phyloP scores from a whole-genome alignment of 2,329 filamentous ascomycete genomes.

The Cercospora sojina region DNA sequence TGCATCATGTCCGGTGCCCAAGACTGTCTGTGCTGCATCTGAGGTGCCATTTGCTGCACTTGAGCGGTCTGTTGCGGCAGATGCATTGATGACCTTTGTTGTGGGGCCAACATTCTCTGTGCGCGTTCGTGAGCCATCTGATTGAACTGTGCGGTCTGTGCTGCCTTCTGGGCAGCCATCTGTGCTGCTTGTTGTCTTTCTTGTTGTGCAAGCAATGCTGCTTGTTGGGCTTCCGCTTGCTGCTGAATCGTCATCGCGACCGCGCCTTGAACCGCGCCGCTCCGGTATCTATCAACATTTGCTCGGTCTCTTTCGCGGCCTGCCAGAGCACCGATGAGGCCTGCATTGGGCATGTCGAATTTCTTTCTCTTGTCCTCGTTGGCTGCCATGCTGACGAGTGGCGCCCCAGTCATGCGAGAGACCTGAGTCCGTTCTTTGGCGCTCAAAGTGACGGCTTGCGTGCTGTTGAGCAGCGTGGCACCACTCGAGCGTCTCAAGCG shows the following conservation, averaged over 20 bases:
- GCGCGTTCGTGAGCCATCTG: conserved; percentile 22
- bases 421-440: conserved; percentile 86
- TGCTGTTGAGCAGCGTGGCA: conserved; percentile 29
- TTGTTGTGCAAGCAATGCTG: conserved; percentile 42
- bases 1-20: conserved; percentile 18
- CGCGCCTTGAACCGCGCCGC: conserved; percentile 69
- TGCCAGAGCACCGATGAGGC: conserved; percentile 75
- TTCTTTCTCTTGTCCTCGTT: conserved; percentile 41
- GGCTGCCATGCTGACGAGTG: conserved; percentile 66
- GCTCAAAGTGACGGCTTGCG: conserved; percentile 64
- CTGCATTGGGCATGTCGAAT: conserved; percentile 29
- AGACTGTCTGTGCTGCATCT: conserved; percentile 14
- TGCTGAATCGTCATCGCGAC: conserved; percentile 54
- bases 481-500: conserved; percentile 19
- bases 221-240: conserved; percentile 42
- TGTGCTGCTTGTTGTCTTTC: conserved; percentile 27
- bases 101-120: conserved; percentile 12
- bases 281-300: conserved; percentile 64
- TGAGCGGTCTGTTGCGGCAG: conserved; percentile 6
- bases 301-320: conserved; percentile 75
- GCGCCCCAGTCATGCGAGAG: conserved; percentile 75
- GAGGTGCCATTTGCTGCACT: conserved; percentile 2
- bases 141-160: conserved; percentile 32
- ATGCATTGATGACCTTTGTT: conserved; percentile 2
- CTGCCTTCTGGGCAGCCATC: conserved; percentile 31